A percentile compares a stretch with the other conserved stretches of the same genome.
Conservation (phyloP, 73 alveolate species). For the Durusdinium trenchii region DNA sequence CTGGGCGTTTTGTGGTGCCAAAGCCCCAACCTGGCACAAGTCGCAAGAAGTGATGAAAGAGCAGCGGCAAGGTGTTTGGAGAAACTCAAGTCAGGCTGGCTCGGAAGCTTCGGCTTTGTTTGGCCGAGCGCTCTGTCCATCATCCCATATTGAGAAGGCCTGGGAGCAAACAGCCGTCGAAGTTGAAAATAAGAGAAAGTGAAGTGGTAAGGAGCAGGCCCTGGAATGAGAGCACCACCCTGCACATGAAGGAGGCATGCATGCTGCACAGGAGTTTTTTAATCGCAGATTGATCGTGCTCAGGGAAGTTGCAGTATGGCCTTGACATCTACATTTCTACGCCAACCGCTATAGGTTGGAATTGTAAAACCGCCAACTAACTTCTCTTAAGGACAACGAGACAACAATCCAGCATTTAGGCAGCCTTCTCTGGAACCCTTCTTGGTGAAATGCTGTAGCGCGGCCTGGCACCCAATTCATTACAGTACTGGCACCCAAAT, state of each 20-base stretch:
- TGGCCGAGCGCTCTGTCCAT: constrained; percentile 66
- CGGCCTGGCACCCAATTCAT: constrained; percentile 32
- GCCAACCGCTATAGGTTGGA: no score
- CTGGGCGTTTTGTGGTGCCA: constrained; percentile 57
- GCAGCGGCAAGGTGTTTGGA: background rate
- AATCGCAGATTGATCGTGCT: no score
- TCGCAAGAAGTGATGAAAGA: background rate
- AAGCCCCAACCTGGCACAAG: constrained; percentile 55
- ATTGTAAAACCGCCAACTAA: no score
- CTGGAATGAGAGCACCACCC: constrained; percentile 9
- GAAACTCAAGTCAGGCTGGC: background rate
- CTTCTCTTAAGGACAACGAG: no score
- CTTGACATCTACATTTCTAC: no score
- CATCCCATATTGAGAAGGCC: constrained; percentile 74
- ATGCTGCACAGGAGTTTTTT: no score
- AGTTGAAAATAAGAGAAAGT: background rate
- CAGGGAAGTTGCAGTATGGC: no score
- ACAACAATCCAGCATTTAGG: background rate
- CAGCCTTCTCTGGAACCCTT: constrained; percentile 43
- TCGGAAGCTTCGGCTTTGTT: constrained; percentile 72
- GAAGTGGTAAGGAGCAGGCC: background rate
- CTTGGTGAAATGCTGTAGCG: constrained; percentile 62
- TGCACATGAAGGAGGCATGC: no score
- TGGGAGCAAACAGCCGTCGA: background rate
- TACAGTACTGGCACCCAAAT: no score